Evolutionary conservation across 768 basidiomycete species (phyloP), one percentile per base, ranked within the genome.

Genomic region (Mrakia hoshinonis): DNA sequence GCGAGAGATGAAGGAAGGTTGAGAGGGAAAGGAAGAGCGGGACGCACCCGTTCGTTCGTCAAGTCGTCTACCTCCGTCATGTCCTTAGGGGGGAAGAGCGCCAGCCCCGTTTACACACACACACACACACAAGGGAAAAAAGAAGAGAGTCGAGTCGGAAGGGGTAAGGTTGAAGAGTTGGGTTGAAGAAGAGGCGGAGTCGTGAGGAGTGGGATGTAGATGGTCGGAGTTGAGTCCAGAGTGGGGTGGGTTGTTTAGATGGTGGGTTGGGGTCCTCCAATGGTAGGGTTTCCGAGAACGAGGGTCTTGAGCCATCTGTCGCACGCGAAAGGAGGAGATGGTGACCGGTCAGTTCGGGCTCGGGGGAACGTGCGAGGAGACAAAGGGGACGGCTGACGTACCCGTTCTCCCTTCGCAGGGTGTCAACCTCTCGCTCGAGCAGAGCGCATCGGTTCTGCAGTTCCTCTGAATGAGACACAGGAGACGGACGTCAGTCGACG

Each of bases 391-490:
- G 36, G 20, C 7, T 22, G 20, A 36, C 58, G 15, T 34, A 61
- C 58, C 58, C 58, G 76, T 96, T 96, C 82, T 96, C 92, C 70
- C 90, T 83, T 61, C 91, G 83, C 63, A 94, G 82, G 0, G 85
- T 87, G 79, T 95, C 92, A 79, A 93, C 93, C 80, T 95, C 92
- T 79, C 89, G 85, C 81, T 96, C 93, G 18, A 96, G 83, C 76
- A 90, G 90, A 68, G 81, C 83, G 18, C 94, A 90, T 66, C 87
- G 85, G 0, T 82, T 82, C 77, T 92, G 89, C 20, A 95, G 83
- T 77, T 94, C 91, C 81, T 91, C 72, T 73, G 60, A 24, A 20
- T 38, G 43, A 18, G 2, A 24, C 4, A 63, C n/a, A 39, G 43
- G 1, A 15, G 26, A 43, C 4, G 13, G 38, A 20, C 13, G 11